These are phyloP conservation scores for Linnemannia elongata DNA, from an alignment of 192 early-diverging fungal species.

Conservation along the genomic window DNA sequence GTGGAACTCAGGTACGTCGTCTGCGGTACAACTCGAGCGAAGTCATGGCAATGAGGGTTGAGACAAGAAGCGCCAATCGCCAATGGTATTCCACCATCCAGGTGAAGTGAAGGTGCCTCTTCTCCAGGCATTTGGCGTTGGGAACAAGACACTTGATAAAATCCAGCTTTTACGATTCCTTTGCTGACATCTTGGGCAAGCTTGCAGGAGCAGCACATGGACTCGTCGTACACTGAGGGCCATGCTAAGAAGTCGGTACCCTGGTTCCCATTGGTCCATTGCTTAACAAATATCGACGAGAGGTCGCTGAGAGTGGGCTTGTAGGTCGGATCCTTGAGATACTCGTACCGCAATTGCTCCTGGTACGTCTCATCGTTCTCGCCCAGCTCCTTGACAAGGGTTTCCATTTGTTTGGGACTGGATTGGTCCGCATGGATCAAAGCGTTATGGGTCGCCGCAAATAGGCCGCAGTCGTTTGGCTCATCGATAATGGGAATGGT, in stretches of 20 bases:
- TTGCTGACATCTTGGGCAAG: not conserved
- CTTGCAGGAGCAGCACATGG: constrained; percentile 12
- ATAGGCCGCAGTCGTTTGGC: constrained; percentile 41
- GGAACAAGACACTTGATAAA: not conserved
- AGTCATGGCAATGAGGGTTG: not conserved
- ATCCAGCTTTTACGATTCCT: constrained; percentile 4
- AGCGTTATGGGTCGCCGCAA: constrained; percentile 21
- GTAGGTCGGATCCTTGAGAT: not conserved
- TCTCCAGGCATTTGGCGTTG: not conserved
- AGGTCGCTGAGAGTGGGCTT: not conserved
- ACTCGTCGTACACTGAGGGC: not conserved
- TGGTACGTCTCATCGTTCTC: constrained; percentile 14
- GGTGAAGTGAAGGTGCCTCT: not conserved
- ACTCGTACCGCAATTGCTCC: not conserved
- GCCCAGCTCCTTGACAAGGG: constrained; percentile 17
- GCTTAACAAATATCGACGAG: not conserved
- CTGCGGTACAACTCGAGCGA: constrained; percentile 5
- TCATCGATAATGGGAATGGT: constrained; percentile 41
- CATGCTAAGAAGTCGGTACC: not conserved
- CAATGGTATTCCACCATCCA: constrained; percentile 14
- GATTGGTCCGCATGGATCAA: constrained; percentile 36
- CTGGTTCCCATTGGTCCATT: not conserved
- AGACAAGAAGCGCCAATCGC: not conserved
- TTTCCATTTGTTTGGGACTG: constrained; percentile 24
- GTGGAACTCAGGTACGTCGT: not conserved